Base-by-base conservation (phyloP, 2,329 filamentous ascomycete genomes). In the Fusarium sp. region DNA sequence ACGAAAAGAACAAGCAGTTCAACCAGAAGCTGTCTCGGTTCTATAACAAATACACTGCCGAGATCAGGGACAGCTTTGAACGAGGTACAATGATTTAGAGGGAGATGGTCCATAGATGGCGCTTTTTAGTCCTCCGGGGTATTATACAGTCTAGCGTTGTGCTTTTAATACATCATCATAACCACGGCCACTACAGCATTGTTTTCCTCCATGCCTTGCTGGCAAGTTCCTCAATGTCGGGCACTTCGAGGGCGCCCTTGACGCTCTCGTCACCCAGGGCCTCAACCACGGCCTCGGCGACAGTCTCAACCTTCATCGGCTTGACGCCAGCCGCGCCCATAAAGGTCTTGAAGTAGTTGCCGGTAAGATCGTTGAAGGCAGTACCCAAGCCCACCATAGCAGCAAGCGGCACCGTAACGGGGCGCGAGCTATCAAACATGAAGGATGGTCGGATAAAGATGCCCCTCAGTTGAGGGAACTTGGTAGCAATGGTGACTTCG, bases 1-100 rank as follows among this genome's bases (percentile, higher is more conserved):
- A 99, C 85, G 95, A 98, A 85, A 98, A 99, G 92, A 99, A 99
- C 88, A 98, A 98, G 88, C 95, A 98, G 88, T 99, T 99, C 87
- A 99, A 99, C 90, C 92, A 97, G 86, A 98, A 99, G 86, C 87
- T 99, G 83, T 88, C 93, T 63, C 89, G 97, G 76, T 99, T 98
- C 86, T 99, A 99, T 85, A 97, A 99, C 86, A 97, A 98, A 87
- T 99, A 99, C 84, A 99, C 97, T 54, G 91, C 94, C 35, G 97
- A 99, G 83, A 98, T 99, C 79, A 89, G 97, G 81, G 97, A 99
- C 81, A 98, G 94, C 83, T 99, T 99, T 82, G 97, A 99, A 89
- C 90, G 97, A 74, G 97, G 97, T 20, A 98, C 97, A 4, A 97
- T 97, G 90, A 97, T 98, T 82, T 98, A 81, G 85, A 73, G 30